A percentile compares a stretch with the other conserved stretches of the same genome.
phyloP scores from a whole-genome alignment of 768 basidiomycete species.

The Inosperma sp. region DNA sequence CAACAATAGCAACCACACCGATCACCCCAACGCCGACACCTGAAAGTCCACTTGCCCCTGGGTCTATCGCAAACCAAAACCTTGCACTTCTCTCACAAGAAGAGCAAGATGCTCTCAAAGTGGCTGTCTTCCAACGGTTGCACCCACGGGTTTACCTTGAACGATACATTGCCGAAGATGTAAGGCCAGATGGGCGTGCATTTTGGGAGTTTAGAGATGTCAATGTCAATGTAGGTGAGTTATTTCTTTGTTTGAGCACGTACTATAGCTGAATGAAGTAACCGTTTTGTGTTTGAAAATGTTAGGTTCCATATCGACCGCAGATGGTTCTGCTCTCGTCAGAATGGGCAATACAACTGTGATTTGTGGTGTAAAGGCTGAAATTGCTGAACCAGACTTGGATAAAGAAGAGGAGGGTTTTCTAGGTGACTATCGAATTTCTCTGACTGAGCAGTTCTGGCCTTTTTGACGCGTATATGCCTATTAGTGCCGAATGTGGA shows the following conservation, averaged over 20 bases:
- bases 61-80: too few species aligned
- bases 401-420: constrained; percentile 73
- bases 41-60: too few species aligned
- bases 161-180: constrained; percentile 71
- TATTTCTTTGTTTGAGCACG: constrained; percentile 3
- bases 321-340: constrained; percentile 89
- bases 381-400: constrained; percentile 87
- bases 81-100: constrained; percentile 20
- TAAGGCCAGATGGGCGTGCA: constrained; percentile 82
- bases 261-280: neutral
- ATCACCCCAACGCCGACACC: too few species aligned
- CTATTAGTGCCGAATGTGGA: constrained; percentile 90
- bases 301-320: constrained; percentile 88
- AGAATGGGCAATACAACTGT: constrained; percentile 90
- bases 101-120: constrained; percentile 40
- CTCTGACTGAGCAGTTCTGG: neutral
- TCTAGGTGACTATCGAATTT: constrained; percentile 59
- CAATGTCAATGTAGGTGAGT: constrained; percentile 74
- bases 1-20: too few species aligned
- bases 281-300: constrained; percentile 6
- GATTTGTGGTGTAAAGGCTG: constrained; percentile 94
- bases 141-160: constrained; percentile 88
- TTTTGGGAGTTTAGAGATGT: constrained; percentile 67
- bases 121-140: constrained; percentile 74
- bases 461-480: neutral